Evolutionary conservation across 768 basidiomycete species (phyloP), one percentile per base, ranked within the genome.

Genomic region (Phaeolepiota aurea): DNA sequence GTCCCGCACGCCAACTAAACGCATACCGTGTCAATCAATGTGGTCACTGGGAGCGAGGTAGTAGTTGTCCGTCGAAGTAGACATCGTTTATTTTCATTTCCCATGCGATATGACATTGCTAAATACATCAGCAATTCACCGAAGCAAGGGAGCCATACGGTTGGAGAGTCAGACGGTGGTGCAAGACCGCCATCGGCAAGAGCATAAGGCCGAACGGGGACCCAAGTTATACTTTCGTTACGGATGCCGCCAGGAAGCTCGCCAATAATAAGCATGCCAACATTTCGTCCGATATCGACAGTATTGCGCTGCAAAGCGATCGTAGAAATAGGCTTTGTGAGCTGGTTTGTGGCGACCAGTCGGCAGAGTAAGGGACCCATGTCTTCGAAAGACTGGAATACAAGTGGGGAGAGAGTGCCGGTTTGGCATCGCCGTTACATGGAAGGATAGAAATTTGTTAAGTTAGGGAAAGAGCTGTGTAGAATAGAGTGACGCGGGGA

Each of bases 11-110:
- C 87, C 87, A 15, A 87, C 73, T 20, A 23, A 14, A n/a, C 30
- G 54, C 69, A 38, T 39, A 85, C 85, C 2, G 87, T 87, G 49
- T 88, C 86, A 19, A 88, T 53, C 13, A 87, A 61, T 1, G 78
- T 82, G 2, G 83, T 79, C 9, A 83, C 10, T 56, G 61, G 2
- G 84, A 85, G 23, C 65, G 68, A 3, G 76, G 70, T n/a, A 87
- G 61, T 48, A 62, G 66, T 44, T 66, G 51, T 10, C 79, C 83
- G 47, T 87, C 80, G 22, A 89, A 68, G 53, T 67, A 87, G 3
- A 87, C 79, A 42, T 77, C 77, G 40, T 86, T 84, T 4, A 88
- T 44, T 19, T 72, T 65, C 4, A 86, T 62, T 55, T 88, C 86
- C 86, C 86, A 87, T 9, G 77, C 67, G 19, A 81, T 63, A 1